phyloP scores from a whole-genome alignment of 352 stramenopile genomes.

The Globisporangium apiculatum region DNA sequence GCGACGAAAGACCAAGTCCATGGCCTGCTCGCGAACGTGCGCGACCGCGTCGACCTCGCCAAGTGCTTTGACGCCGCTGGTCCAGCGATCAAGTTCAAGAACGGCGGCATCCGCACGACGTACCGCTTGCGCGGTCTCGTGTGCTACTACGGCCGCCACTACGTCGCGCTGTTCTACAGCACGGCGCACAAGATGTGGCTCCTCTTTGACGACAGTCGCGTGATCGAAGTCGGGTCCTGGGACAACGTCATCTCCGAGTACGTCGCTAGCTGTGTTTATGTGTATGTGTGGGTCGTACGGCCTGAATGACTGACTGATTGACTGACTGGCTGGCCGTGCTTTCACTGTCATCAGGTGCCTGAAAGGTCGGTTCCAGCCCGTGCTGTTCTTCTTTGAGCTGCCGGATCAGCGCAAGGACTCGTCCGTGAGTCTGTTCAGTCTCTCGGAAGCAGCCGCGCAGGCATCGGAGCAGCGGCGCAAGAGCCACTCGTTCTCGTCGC shows the following conservation, averaged over 20 bases:
- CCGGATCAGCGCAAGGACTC: constrained; percentile 78
- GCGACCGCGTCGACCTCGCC: constrained; percentile 62
- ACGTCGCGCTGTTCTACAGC: constrained; percentile 80
- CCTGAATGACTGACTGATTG: too few relatives aligned
- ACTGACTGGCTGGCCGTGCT: too few relatives aligned
- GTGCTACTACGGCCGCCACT: constrained; percentile 82
- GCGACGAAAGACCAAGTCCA: constrained; percentile 75
- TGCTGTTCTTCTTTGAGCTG: constrained; percentile 81
- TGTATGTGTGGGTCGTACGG: too few relatives aligned
- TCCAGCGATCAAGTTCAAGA: constrained; percentile 61
- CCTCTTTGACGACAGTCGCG: constrained; percentile 79
- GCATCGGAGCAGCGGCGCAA: constrained; percentile 34
- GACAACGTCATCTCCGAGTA: constrained; percentile 62
- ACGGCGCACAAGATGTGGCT: constrained; percentile 83
- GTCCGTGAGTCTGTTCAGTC: constrained; percentile 54
- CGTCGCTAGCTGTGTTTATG: neutral
- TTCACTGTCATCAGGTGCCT: constrained; percentile 25
- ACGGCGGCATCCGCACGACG: constrained; percentile 60
- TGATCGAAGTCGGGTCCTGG: constrained; percentile 72
- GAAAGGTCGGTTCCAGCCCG: constrained; percentile 76
- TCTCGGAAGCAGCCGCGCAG: constrained; percentile 26
- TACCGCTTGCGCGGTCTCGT: constrained; percentile 79
- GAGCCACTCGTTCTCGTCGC: constrained; percentile 52
- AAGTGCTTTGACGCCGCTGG: constrained; percentile 67
- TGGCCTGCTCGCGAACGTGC: constrained; percentile 52